Evolutionary conservation across 2,329 filamentous ascomycete species (phyloP).

Genomic region (Apiospora sp.): DNA sequence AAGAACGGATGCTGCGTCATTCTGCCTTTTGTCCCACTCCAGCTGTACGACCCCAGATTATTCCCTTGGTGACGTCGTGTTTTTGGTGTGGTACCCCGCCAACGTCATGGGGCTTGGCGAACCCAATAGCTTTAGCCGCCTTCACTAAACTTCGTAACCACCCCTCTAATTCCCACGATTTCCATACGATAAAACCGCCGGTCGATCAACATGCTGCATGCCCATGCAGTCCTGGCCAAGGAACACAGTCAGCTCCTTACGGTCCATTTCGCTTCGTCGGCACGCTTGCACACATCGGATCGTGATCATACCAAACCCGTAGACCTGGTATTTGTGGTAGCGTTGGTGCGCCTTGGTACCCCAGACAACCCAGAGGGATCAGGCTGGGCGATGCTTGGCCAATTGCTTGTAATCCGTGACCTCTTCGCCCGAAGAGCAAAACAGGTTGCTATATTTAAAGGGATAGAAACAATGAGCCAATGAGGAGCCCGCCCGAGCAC

Average conservation of each 20-base stretch:
- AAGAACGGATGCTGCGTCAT: background rate
- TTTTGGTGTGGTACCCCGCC: background rate
- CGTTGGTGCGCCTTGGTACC: conserved; percentile 9
- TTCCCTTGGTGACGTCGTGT: conserved; percentile 17
- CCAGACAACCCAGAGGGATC: conserved; percentile 3
- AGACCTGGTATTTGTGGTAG: background rate
- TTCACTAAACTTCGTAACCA: too few species aligned
- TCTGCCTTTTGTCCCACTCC: background rate
- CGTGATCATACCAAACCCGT: background rate
- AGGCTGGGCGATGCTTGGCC: background rate
- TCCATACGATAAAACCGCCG: background rate
- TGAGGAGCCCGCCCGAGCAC: background rate
- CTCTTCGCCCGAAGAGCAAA: background rate
- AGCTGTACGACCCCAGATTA: conserved; percentile 14
- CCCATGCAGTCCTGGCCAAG: background rate
- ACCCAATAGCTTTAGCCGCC: too few species aligned
- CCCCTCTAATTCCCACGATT: too few species aligned
- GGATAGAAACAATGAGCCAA: conserved; percentile 2
- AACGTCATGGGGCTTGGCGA: conserved; percentile 21
- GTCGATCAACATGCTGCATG: background rate
- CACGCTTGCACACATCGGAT: conserved; percentile 4
- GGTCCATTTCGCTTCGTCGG: conserved; percentile 1
- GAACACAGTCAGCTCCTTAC: background rate
- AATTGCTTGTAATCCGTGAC: conserved; percentile 1
- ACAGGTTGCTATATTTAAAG: conserved; percentile 4